A percentile compares a stretch with the other conserved stretches of the same genome.
Evolutionary conservation across 306 rosid genomes (phyloP).

Genomic region (Canavalia ensiformis): DNA sequence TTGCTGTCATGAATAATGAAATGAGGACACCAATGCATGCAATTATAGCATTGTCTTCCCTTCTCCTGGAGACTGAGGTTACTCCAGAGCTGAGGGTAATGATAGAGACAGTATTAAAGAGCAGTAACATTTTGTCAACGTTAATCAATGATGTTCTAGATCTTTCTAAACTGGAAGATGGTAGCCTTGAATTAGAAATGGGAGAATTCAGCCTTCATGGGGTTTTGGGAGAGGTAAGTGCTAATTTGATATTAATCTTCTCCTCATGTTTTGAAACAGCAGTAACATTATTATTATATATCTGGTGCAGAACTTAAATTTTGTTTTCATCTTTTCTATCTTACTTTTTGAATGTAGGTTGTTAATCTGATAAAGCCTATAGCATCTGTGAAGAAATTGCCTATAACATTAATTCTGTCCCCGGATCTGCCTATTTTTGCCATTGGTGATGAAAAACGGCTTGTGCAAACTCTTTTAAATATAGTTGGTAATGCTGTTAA

Average conservation of each 20-base stretch:
- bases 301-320: constrained; percentile 7
- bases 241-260: background rate
- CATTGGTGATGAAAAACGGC: constrained; percentile 83
- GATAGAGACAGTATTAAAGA: constrained; percentile 84
- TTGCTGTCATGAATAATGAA: constrained; percentile 95
- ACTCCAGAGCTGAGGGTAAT: constrained; percentile 86
- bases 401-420: constrained; percentile 71
- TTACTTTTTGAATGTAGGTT: constrained; percentile 59
- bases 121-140: constrained; percentile 83
- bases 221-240: constrained; percentile 73
- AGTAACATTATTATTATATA: constrained; percentile 29
- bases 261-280: constrained; percentile 40
- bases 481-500: constrained; percentile 90
- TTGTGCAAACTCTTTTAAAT: constrained; percentile 78
- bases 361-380: constrained; percentile 78
- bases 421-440: constrained; percentile 83
- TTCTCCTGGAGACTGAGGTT: constrained; percentile 85
- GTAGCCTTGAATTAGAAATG: constrained; percentile 82
- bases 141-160: constrained; percentile 88
- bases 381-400: constrained; percentile 83
- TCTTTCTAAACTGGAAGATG: constrained; percentile 96
- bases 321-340: constrained; percentile 13
- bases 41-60: constrained; percentile 82
- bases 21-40: constrained; percentile 99
- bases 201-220: constrained; percentile 80